Percentiles rank a stretch among this genome's conserved stretches.
Conservation (phyloP, 805 yeast species). For the Kluyveromyces starmeri region DNA sequence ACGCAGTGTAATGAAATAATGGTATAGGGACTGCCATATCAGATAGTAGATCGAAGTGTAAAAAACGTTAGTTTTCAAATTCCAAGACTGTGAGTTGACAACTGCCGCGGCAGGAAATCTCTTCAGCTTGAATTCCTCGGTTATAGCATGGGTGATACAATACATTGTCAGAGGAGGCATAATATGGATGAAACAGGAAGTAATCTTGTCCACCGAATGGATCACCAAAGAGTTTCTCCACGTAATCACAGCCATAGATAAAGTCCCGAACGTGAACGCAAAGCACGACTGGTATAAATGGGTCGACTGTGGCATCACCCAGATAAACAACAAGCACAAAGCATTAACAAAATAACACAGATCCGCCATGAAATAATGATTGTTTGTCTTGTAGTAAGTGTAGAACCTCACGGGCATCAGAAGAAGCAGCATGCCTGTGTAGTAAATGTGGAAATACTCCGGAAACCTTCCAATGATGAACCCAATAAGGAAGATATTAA, state of each 20-base stretch:
- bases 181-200: conserved; percentile 83
- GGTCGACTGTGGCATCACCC: conserved; percentile 73
- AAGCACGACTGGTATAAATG: conserved; percentile 74
- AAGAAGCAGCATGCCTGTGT: conserved; percentile 49
- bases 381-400: conserved; percentile 69
- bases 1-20: conserved; percentile 81
- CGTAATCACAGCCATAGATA: conserved; percentile 87
- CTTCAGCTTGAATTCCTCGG: conserved; percentile 36
- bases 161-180: conserved; percentile 85
- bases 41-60: conserved; percentile 78
- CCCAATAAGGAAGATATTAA: conserved; percentile 62
- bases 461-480: conserved; percentile 72
- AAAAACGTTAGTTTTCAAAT: conserved; percentile 42
- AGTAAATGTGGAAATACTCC: conserved; percentile 63
- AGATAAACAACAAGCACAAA: conserved; percentile 58
- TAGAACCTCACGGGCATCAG: conserved; percentile 81
- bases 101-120: conserved; percentile 76
- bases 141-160: conserved; percentile 74
- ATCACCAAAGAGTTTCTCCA: conserved; percentile 93
- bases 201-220: conserved; percentile 86
- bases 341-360: conserved; percentile 85
- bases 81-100: conserved; percentile 53
- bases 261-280: conserved; percentile 80
- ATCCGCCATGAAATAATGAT: conserved; percentile 85
- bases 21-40: conserved; percentile 85